Percentiles rank a stretch among this genome's conserved stretches.
These are phyloP conservation scores for Penicillium hesseltinei DNA, from an alignment of 2,329 filamentous ascomycete genomes.

Conservation along the genomic window DNA sequence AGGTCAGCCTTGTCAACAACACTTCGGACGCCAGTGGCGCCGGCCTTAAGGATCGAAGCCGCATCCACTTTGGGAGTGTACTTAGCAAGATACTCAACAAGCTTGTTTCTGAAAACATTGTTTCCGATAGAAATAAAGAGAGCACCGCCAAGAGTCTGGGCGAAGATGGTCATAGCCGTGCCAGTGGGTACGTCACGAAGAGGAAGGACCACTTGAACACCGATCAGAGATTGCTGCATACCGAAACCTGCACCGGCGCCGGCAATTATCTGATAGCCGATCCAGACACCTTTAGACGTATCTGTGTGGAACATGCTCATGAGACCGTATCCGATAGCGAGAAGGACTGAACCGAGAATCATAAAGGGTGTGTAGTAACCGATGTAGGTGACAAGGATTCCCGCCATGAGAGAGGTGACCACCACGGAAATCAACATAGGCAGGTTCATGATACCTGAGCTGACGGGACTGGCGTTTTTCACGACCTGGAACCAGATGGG, in stretches of 20 bases:
- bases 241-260: conserved; percentile 29
- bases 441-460: conserved; percentile 26
- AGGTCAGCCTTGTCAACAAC: not conserved
- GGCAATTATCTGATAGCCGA: conserved; percentile 39
- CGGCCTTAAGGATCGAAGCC: not conserved
- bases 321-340: conserved; percentile 31
- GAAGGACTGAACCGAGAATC: conserved; percentile 24
- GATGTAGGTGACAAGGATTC: conserved; percentile 41
- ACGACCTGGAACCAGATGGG: conserved; percentile 36
- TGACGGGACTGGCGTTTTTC: conserved; percentile 21
- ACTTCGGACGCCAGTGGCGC: not conserved
- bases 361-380: conserved; percentile 30
- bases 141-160: conserved; percentile 27
- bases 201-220: conserved; percentile 26
- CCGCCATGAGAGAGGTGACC: conserved; percentile 20
- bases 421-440: conserved; percentile 19
- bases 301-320: conserved; percentile 23
- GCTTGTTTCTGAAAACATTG: conserved; percentile 26
- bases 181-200: conserved; percentile 23
- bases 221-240: conserved; percentile 24
- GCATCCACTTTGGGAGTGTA: not conserved
- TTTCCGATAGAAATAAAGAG: conserved; percentile 30
- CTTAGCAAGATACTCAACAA: conserved; percentile 18
- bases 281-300: conserved; percentile 27
- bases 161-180: conserved; percentile 24